Percentiles rank a stretch among this genome's conserved stretches.
Evolutionary conservation across 306 rosid species (phyloP).

Genomic region (Inga oerstediana): DNA sequence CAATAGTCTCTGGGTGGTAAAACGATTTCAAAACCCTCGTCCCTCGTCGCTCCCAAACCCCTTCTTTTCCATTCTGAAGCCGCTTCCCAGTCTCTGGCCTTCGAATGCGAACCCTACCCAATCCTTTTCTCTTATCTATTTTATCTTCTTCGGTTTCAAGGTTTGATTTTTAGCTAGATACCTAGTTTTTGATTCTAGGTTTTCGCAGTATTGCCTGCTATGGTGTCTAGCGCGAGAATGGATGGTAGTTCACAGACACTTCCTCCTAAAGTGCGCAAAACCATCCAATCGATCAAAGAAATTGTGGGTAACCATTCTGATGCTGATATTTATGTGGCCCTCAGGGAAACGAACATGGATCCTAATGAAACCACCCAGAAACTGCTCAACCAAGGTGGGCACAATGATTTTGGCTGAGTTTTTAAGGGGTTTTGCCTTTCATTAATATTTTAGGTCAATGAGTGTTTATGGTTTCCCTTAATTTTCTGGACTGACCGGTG

Average conservation of each 20-base stretch:
- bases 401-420: neutral
- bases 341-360: constrained; percentile 92
- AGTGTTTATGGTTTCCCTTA: neutral
- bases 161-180: constrained; percentile 31
- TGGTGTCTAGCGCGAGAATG: constrained; percentile 67
- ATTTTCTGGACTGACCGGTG: neutral
- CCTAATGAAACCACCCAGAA: constrained; percentile 98
- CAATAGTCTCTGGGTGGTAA: constrained; percentile 17
- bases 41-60: constrained; percentile 25
- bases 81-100: constrained; percentile 32
- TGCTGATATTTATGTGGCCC: constrained; percentile 82
- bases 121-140: constrained; percentile 20
- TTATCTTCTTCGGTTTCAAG: constrained; percentile 22
- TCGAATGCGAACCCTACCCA: constrained; percentile 56
- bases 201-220: constrained; percentile 38
- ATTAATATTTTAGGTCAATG: constrained; percentile 26
- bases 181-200: neutral
- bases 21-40: constrained; percentile 58
- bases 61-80: constrained; percentile 20
- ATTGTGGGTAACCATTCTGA: constrained; percentile 87
- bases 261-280: constrained; percentile 66
- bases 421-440: neutral
- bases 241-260: constrained; percentile 76
- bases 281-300: constrained; percentile 91
- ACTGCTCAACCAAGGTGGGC: constrained; percentile 91